Conservation (phyloP, 2,329 filamentous ascomycete species). For the Fusarium redolens region DNA sequence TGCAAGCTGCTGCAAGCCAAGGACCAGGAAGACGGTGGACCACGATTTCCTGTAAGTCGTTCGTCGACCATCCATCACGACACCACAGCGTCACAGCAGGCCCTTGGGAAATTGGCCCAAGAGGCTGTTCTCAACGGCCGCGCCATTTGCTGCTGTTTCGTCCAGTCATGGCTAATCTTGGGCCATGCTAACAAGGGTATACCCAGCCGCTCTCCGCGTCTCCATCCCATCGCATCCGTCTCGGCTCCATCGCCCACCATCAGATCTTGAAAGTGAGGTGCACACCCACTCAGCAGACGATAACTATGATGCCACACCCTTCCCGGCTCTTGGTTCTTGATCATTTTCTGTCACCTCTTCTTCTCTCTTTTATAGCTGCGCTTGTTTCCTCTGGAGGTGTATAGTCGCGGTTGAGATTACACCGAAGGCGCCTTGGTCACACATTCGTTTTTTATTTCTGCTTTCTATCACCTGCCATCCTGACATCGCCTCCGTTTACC, state of each 20-base stretch:
- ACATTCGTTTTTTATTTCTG: slow-evolving; percentile 16
- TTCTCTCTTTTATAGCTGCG: slow-evolving; percentile 12
- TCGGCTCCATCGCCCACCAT: slow-evolving; percentile 31
- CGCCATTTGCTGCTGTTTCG: slow-evolving; percentile 37
- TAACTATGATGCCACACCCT: slow-evolving; percentile 36
- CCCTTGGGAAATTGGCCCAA: slow-evolving; percentile 41
- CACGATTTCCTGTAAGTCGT: slow-evolving; percentile 41
- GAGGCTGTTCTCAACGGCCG: slow-evolving; percentile 33
- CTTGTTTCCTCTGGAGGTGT: slow-evolving; percentile 15
- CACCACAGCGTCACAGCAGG: slow-evolving; percentile 44
- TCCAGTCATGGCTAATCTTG: slow-evolving; percentile 39
- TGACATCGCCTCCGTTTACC: slow-evolving; percentile 31
- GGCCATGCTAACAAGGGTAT: slow-evolving; percentile 30
- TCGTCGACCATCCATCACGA: slow-evolving; percentile 35
- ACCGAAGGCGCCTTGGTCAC: slow-evolving; percentile 24
- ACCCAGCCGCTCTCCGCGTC: slow-evolving; percentile 40
- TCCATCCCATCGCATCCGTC: slow-evolving; percentile 19
- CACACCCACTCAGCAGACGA: slow-evolving; percentile 15
- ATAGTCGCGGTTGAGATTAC: slow-evolving; percentile 15
- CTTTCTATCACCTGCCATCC: slow-evolving; percentile 13
- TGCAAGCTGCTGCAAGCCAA: slow-evolving; percentile 15
- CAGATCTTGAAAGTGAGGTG: slow-evolving; percentile 39
- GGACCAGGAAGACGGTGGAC: slow-evolving; percentile 28
- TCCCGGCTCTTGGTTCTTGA: slow-evolving; percentile 10
- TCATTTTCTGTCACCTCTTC: slow-evolving; percentile 9